These are phyloP conservation scores for Lupinus albus DNA, from an alignment of 306 rosid species.

Conservation along the genomic window DNA sequence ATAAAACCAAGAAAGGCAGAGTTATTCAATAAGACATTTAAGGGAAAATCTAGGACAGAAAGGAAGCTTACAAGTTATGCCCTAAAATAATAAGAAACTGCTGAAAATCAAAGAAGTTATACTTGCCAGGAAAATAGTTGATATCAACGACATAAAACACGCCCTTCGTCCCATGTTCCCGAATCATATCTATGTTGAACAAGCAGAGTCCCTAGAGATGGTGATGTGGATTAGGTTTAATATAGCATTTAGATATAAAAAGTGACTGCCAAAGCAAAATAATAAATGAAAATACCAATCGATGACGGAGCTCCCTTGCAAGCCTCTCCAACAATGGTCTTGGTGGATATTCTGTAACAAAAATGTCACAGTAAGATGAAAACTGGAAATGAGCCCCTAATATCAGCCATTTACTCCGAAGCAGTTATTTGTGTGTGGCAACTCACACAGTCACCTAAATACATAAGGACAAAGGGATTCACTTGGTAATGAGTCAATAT, in stretches of 20 bases:
- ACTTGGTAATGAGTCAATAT: conserved; percentile 13
- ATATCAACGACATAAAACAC: conserved; percentile 46
- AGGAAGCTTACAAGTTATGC: neutral
- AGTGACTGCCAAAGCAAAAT: neutral
- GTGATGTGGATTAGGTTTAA: neutral
- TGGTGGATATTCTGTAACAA: conserved; percentile 43
- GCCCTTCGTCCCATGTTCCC: conserved; percentile 46
- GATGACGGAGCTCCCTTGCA: conserved; percentile 40
- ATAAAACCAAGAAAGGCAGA: neutral
- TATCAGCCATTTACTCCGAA: neutral
- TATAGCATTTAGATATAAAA: neutral
- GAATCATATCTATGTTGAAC: conserved; percentile 48
- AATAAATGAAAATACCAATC: conserved; percentile 30
- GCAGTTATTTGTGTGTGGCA: neutral
- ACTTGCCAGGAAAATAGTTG: conserved; percentile 51
- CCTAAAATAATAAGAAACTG: too few species aligned
- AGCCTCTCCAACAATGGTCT: conserved; percentile 40
- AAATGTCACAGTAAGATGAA: neutral
- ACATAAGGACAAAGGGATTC: neutral
- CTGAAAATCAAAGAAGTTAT: conserved; percentile 15
- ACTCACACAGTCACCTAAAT: neutral
- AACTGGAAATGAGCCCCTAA: neutral
- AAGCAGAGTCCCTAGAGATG: conserved; percentile 41
- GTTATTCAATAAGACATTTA: neutral
- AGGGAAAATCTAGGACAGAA: neutral